phyloP scores from a whole-genome alignment of 306 rosid genomes.

The Begonia masoniana region DNA sequence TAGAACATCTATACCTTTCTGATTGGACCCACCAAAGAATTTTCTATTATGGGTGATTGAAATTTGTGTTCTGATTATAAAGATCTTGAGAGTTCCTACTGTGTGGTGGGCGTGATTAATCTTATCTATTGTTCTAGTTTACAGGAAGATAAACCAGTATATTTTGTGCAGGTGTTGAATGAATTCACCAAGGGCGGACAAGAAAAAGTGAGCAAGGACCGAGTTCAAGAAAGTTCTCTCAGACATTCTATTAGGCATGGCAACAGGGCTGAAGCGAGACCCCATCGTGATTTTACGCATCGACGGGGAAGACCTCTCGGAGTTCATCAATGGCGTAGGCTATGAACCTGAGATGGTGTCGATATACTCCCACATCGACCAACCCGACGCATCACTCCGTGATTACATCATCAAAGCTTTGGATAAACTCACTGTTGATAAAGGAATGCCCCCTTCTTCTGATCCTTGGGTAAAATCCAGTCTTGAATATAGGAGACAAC shows the following conservation, averaged over 20 bases:
- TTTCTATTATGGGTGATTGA: no score
- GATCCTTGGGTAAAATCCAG: slow-evolving; percentile 69
- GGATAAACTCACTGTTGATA: slow-evolving; percentile 65
- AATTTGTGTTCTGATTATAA: no score
- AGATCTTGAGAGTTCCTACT: no score
- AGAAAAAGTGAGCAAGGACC: slow-evolving; percentile 56
- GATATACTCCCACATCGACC: slow-evolving; percentile 34
- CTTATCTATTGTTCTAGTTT: no score
- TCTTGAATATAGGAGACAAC: no score
- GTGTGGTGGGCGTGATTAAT: no score
- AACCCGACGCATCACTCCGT: slow-evolving; percentile 29
- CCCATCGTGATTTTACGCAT: slow-evolving; percentile 91
- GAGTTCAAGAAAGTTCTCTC: slow-evolving; percentile 91
- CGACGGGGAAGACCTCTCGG: slow-evolving; percentile 89
- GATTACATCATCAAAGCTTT: slow-evolving; percentile 52
- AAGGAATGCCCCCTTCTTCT: slow-evolving; percentile 84
- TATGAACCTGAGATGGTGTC: slow-evolving; percentile 62
- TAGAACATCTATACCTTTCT: no score
- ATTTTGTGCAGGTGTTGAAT: slow-evolving; percentile 43
- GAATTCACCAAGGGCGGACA: slow-evolving; percentile 88
- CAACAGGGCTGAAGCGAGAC: slow-evolving; percentile 88
- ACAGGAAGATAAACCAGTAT: no score
- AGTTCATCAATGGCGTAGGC: slow-evolving; percentile 47
- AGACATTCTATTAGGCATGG: slow-evolving; percentile 87
- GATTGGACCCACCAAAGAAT: no score